A percentile compares a stretch with the other conserved stretches of the same genome.
Evolutionary conservation across 1,284 basidiomycete species (phyloP).

Genomic region (Trichosporon sp.): DNA sequence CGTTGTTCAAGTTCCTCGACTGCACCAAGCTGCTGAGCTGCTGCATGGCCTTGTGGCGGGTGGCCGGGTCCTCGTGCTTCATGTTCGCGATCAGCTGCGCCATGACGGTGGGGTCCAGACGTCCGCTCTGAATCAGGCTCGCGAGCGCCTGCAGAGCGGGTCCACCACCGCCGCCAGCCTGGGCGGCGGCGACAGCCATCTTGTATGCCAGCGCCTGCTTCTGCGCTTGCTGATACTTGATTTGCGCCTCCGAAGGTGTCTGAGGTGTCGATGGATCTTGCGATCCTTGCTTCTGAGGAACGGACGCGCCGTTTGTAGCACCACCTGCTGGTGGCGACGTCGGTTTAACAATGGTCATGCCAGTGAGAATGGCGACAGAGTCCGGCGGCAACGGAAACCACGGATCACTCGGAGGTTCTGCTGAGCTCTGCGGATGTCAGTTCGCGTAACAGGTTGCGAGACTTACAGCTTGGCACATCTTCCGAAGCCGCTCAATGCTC

Average conservation of each 20-base stretch:
- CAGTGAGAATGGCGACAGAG: constrained; percentile 27
- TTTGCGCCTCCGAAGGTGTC: constrained; percentile 31
- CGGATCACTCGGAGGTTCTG: constrained; percentile 26
- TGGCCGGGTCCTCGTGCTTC: constrained; percentile 26
- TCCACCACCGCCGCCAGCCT: constrained; percentile 18
- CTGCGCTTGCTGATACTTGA: constrained; percentile 34
- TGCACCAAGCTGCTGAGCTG: constrained; percentile 29
- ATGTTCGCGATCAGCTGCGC: constrained; percentile 29
- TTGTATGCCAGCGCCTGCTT: constrained; percentile 33
- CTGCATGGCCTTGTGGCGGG: constrained; percentile 25
- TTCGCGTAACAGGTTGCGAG: not conserved
- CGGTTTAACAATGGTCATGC: constrained; percentile 25
- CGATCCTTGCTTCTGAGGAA: constrained; percentile 13
- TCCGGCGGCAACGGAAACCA: constrained; percentile 29
- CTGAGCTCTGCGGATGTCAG: constrained; percentile 17
- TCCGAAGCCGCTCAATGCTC: constrained; percentile 29
- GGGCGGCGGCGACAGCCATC: constrained; percentile 32
- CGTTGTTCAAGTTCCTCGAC: constrained; percentile 25
- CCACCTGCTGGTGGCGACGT: constrained; percentile 7
- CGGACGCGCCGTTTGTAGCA: constrained; percentile 5
- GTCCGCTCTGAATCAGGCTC: constrained; percentile 26
- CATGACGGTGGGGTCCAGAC: constrained; percentile 31
- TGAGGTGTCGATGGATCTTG: constrained; percentile 13
- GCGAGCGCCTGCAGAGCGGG: constrained; percentile 24
- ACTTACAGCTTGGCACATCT: constrained; percentile 35